phyloP scores from a whole-genome alignment of 495 filamentous ascomycete genomes.

The Cudoniella acicularis region DNA sequence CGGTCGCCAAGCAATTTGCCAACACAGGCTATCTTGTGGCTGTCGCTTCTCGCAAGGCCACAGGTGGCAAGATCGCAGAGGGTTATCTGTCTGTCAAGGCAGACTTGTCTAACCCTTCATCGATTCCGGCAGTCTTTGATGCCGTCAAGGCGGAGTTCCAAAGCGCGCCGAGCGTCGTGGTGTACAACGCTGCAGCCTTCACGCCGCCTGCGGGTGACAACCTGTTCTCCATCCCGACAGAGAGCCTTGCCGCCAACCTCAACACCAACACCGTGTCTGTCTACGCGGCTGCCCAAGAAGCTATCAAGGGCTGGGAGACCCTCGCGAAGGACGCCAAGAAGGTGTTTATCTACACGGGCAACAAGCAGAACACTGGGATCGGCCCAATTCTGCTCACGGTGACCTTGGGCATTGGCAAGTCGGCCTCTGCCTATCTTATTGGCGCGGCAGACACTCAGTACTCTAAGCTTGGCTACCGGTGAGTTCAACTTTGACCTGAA shows the following conservation, averaged over 20 bases:
- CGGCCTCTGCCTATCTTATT: slow-evolving; percentile 13
- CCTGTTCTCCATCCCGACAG: slow-evolving; percentile 32
- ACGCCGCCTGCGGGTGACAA: slow-evolving; percentile 13
- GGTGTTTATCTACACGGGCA: slow-evolving; percentile 47
- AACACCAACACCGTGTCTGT: slow-evolving; percentile 38
- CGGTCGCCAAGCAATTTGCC: slow-evolving; percentile 35
- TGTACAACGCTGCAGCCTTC: slow-evolving; percentile 29
- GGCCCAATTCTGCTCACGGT: slow-evolving; percentile 1
- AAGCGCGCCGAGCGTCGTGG: slow-evolving; percentile 32
- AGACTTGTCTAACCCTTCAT: slow-evolving; percentile 36
- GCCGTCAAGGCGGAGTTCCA: slow-evolving; percentile 28
- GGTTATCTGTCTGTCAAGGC: slow-evolving; percentile 31
- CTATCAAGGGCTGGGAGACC: slow-evolving; percentile 34
- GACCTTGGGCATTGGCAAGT: slow-evolving; percentile 11
- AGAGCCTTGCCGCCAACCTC: slow-evolving; percentile 31
- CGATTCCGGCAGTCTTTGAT: slow-evolving; percentile 36
- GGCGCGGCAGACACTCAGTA: slow-evolving; percentile 1
- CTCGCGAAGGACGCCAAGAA: slow-evolving; percentile 36
- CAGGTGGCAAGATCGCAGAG: slow-evolving; percentile 8
- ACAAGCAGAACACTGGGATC: slow-evolving; percentile 13
- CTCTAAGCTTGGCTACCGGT: slow-evolving; percentile 6
- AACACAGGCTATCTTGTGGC: slow-evolving; percentile 40
- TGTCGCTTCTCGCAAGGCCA: slow-evolving; percentile 31
- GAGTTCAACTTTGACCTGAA: slow-evolving; percentile 13
- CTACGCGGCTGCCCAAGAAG: slow-evolving; percentile 42